Evolutionary conservation across 2,329 filamentous ascomycete species (phyloP).

Genomic region (Fusarium sp.): DNA sequence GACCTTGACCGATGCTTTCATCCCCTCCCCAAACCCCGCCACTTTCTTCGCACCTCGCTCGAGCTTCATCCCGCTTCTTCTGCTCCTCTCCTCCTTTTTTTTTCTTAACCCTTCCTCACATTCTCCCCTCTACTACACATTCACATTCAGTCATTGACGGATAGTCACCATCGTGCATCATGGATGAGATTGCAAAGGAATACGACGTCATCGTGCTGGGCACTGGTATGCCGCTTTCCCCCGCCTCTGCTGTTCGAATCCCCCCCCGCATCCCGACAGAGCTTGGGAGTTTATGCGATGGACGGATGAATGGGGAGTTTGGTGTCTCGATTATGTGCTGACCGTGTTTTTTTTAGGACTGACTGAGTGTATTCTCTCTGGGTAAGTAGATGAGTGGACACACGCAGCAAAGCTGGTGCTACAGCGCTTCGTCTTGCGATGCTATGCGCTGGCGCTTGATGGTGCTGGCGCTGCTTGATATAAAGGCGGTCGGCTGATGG

Average conservation of each 20-base stretch:
- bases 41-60: constrained; percentile 42
- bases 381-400: constrained; percentile 63
- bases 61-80: constrained; percentile 39
- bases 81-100: constrained; percentile 16
- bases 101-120: constrained; percentile 4
- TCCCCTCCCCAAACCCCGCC: constrained; percentile 42
- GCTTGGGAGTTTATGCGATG: constrained; percentile 23
- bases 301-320: constrained; percentile 2
- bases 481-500: constrained; percentile 39
- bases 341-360: constrained; percentile 66
- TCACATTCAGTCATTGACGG: constrained; percentile 17
- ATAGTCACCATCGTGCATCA: constrained; percentile 54
- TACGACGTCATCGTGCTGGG: constrained; percentile 99
- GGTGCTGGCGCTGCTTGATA: constrained; percentile 31
- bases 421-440: constrained; percentile 9
- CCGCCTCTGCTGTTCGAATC: constrained; percentile 21
- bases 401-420: neutral
- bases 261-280: constrained; percentile 34
- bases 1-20: constrained; percentile 38
- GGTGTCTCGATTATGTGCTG: constrained; percentile 28
- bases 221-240: constrained; percentile 72
- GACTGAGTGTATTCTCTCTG: constrained; percentile 98
- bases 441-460: constrained; percentile 19
- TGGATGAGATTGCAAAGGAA: constrained; percentile 98
- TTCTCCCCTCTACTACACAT: neutral